Percentiles rank a stretch among this genome's conserved stretches.
These are phyloP conservation scores for Nematocida sp. DNA, from an alignment of 371 early-diverging fungal genomes.

Conservation along the genomic window DNA sequence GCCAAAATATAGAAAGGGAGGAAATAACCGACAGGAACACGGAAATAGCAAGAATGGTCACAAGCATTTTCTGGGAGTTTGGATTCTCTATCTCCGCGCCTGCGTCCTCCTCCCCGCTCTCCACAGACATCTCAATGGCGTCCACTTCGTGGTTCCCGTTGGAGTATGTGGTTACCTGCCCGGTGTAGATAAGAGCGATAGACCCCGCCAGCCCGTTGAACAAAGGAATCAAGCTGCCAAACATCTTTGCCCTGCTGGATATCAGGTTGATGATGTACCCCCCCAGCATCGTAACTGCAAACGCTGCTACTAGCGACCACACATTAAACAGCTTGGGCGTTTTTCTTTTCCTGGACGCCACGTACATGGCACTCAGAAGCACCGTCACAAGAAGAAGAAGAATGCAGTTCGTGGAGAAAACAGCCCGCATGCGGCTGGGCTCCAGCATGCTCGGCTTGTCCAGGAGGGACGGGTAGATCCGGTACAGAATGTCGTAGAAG, in stretches of 20 bases:
- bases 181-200: constrained; percentile 29
- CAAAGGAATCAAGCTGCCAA: constrained; percentile 32
- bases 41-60: constrained; percentile 10
- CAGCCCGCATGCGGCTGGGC: not conserved
- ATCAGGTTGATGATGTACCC: constrained; percentile 10
- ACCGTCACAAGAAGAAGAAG: not conserved
- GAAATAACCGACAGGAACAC: not conserved
- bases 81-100: constrained; percentile 4
- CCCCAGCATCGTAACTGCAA: constrained; percentile 24
- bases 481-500: not conserved
- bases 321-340: constrained; percentile 21
- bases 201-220: constrained; percentile 41
- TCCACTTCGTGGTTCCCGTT: not conserved
- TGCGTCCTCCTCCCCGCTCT: not conserved
- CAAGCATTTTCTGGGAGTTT: not conserved
- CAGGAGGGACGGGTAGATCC: not conserved
- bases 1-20: not conserved
- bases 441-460: not conserved
- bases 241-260: not conserved
- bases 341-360: not conserved
- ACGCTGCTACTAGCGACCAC: constrained; percentile 16
- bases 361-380: constrained; percentile 9
- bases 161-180: constrained; percentile 25
- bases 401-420: constrained; percentile 28
- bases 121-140: not conserved